phyloP scores from a whole-genome alignment of 2,329 filamentous ascomycete genomes.

The Botryotinia calthae region DNA sequence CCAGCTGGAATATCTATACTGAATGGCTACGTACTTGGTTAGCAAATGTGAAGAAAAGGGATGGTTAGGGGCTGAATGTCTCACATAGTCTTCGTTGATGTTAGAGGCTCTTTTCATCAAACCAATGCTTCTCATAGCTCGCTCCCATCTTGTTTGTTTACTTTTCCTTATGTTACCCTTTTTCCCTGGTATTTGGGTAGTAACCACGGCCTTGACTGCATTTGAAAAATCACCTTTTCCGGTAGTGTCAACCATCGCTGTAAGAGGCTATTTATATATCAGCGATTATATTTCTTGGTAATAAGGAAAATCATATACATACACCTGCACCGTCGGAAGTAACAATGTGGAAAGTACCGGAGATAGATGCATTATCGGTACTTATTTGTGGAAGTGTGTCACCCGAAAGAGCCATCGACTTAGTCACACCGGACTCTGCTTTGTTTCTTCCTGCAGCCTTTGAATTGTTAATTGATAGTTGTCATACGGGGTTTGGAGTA shows the following conservation, averaged over 20 bases:
- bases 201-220: conserved; percentile 35
- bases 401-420: conserved; percentile 42
- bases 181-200: conserved; percentile 41
- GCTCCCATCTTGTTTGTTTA: conserved; percentile 26
- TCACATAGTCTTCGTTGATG: conserved; percentile 40
- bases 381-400: conserved; percentile 44
- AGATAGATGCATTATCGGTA: conserved; percentile 38
- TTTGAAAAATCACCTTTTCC: conserved; percentile 48
- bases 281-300: neutral
- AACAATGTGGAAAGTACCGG: conserved; percentile 43
- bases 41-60: neutral
- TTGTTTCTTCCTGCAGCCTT: conserved; percentile 36
- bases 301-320: neutral
- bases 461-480: conserved; percentile 39
- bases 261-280: neutral
- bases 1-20: conserved; percentile 42
- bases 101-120: conserved; percentile 26
- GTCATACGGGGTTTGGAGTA: conserved; percentile 22
- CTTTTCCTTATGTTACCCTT: conserved; percentile 39
- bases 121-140: conserved; percentile 18
- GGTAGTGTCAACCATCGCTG: conserved; percentile 47
- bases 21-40: conserved; percentile 30
- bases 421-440: conserved; percentile 34
- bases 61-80: neutral
- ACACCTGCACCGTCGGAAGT: conserved; percentile 44